Percentiles rank a stretch among this genome's conserved stretches.
Evolutionary conservation across 345 rosid species (phyloP).

Genomic region (Punica granatum): DNA sequence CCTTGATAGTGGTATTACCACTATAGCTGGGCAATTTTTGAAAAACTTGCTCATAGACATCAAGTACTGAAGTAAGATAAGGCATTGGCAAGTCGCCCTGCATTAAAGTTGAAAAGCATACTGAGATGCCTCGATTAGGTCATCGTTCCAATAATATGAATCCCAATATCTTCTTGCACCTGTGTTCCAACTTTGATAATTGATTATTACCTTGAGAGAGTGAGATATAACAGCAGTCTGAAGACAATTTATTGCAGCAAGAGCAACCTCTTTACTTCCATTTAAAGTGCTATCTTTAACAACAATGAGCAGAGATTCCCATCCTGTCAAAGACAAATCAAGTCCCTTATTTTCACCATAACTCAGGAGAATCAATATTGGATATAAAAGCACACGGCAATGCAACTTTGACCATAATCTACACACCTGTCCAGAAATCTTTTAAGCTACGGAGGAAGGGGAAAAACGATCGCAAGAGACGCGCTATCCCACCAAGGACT

Average conservation of each 20-base stretch:
- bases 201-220: constrained; percentile 55
- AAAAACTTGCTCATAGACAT: constrained; percentile 72
- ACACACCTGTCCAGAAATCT: constrained; percentile 86
- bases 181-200: not conserved
- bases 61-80: constrained; percentile 74
- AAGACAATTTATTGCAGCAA: constrained; percentile 86
- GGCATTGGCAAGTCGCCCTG: constrained; percentile 73
- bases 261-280: constrained; percentile 90
- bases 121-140: not conserved
- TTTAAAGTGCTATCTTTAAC: constrained; percentile 69
- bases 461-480: constrained; percentile 85
- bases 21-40: constrained; percentile 59
- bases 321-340: constrained; percentile 39
- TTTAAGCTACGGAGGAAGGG: constrained; percentile 69
- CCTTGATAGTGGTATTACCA: constrained; percentile 52
- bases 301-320: constrained; percentile 80
- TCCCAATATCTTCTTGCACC: not conserved
- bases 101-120: constrained; percentile 4
- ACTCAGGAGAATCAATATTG: not conserved
- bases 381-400: not conserved
- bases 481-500: constrained; percentile 91
- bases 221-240: constrained; percentile 80
- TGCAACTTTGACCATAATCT: not conserved
- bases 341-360: not conserved
- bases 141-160: not conserved